These are phyloP conservation scores for Candida argentea DNA, from an alignment of 805 yeast genomes.

Conservation along the genomic window DNA sequence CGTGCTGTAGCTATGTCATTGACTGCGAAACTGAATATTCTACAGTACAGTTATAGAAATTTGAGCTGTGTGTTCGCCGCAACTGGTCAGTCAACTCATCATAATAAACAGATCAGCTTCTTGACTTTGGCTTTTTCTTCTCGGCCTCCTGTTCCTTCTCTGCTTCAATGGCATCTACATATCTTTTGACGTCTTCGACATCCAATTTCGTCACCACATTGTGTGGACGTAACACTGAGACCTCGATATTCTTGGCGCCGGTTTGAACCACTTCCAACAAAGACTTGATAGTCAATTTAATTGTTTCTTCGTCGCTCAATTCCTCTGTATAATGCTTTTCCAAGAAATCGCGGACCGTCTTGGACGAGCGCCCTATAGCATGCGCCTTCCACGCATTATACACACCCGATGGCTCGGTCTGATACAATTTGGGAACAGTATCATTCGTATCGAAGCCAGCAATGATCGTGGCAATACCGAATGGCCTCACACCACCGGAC, in stretches of 20 bases:
- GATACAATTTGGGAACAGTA: slow-evolving; percentile 70
- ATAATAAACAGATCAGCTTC: slow-evolving; percentile 3
- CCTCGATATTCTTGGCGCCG: slow-evolving; percentile 93
- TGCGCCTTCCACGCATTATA: slow-evolving; percentile 97
- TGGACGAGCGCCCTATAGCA: slow-evolving; percentile 90
- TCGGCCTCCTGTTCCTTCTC: slow-evolving; percentile 81
- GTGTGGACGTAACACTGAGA: slow-evolving; percentile 74
- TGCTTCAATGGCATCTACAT: slow-evolving; percentile 75
- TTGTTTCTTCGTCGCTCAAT: slow-evolving; percentile 56
- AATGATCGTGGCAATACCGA: slow-evolving; percentile 89
- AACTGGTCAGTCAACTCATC: slow-evolving; percentile 1
- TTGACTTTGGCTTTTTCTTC: slow-evolving; percentile 43
- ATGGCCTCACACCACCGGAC: slow-evolving; percentile 97
- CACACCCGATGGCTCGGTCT: slow-evolving; percentile 96
- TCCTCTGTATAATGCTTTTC: slow-evolving; percentile 76
- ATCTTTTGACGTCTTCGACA: slow-evolving; percentile 61
- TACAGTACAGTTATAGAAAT: no score
- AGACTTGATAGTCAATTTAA: slow-evolving; percentile 75
- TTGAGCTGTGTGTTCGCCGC: no score
- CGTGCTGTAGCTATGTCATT: no score
- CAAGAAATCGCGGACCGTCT: slow-evolving; percentile 90
- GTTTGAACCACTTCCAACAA: slow-evolving; percentile 95
- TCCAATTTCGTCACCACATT: slow-evolving; percentile 47
- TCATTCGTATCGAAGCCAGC: slow-evolving; percentile 93
- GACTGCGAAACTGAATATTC: no score